Percentiles rank a stretch among this genome's conserved stretches.
Conservation (phyloP, 2,329 filamentous ascomycete species). For the Sporothrix brasiliensis region DNA sequence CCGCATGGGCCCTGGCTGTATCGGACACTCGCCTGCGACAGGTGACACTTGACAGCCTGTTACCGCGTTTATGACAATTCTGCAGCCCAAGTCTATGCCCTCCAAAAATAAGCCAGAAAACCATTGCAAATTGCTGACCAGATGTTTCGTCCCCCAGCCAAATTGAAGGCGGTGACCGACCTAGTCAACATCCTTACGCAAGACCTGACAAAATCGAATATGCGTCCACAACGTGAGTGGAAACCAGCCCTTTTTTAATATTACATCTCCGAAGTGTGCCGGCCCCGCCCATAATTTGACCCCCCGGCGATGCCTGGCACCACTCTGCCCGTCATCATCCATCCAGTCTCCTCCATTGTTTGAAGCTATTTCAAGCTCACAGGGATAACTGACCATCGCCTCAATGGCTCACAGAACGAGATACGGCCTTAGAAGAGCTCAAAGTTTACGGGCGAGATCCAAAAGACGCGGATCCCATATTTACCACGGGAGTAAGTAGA, state of each 20-base stretch:
- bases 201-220: conserved; percentile 63
- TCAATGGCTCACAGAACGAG: conserved; percentile 57
- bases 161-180: conserved; percentile 67
- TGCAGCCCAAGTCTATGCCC: neutral
- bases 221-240: conserved; percentile 62
- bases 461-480: conserved; percentile 76
- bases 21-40: neutral
- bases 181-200: conserved; percentile 64
- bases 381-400: neutral
- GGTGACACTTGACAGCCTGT: conserved; percentile 25
- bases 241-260: neutral
- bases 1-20: no score
- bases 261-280: conserved; percentile 25
- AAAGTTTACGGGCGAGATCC: conserved; percentile 79
- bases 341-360: neutral
- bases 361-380: neutral
- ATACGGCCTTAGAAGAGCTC: conserved; percentile 65
- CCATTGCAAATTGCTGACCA: conserved; percentile 1
- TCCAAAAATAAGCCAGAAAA: neutral
- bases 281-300: conserved; percentile 27
- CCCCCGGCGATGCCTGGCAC: conserved; percentile 25
- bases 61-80: conserved; percentile 21
- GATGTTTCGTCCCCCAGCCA: conserved; percentile 52
- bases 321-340: conserved; percentile 4
- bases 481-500: conserved; percentile 68